Evolutionary conservation across 352 stramenopile genomes (phyloP).

Genomic region (Phytophthora vignae): DNA sequence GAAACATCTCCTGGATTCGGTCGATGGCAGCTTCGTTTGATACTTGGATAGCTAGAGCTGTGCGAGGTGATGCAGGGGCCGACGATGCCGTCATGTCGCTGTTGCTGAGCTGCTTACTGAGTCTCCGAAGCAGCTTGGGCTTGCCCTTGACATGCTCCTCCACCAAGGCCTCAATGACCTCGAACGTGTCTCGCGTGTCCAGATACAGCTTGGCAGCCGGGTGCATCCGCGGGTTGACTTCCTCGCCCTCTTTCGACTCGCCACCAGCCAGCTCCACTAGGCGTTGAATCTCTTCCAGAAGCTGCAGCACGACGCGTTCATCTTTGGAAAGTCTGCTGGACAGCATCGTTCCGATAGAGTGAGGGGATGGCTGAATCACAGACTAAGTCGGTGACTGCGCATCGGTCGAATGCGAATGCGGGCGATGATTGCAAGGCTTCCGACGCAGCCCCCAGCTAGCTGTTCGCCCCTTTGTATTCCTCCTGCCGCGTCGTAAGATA

Average conservation of each 20-base stretch:
- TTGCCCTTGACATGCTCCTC: constrained; percentile 51
- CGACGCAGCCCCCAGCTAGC: background rate
- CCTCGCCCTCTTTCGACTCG: constrained; percentile 19
- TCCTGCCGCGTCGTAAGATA: background rate
- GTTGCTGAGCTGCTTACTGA: constrained; percentile 51
- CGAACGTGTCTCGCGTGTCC: constrained; percentile 78
- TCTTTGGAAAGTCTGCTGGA: constrained; percentile 32
- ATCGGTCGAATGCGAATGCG: constrained; percentile 19
- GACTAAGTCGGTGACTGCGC: constrained; percentile 19
- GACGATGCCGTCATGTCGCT: constrained; percentile 9
- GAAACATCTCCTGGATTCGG: constrained; percentile 80
- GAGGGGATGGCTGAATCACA: background rate
- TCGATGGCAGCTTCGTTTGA: constrained; percentile 58
- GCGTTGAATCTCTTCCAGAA: constrained; percentile 76
- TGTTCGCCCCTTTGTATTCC: background rate
- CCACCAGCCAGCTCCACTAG: constrained; percentile 39
- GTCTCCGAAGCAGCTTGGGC: constrained; percentile 60
- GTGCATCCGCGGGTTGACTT: constrained; percentile 49
- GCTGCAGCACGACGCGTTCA: constrained; percentile 71
- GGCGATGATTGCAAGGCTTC: background rate
- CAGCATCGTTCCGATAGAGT: background rate
- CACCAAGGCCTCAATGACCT: constrained; percentile 66
- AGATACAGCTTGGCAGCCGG: constrained; percentile 78
- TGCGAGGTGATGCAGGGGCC: background rate
- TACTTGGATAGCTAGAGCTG: constrained; percentile 6